A percentile compares a stretch with the other conserved stretches of the same genome.
phyloP scores from a whole-genome alignment of 78 protist species.

The Chrysochromulina parva region DNA sequence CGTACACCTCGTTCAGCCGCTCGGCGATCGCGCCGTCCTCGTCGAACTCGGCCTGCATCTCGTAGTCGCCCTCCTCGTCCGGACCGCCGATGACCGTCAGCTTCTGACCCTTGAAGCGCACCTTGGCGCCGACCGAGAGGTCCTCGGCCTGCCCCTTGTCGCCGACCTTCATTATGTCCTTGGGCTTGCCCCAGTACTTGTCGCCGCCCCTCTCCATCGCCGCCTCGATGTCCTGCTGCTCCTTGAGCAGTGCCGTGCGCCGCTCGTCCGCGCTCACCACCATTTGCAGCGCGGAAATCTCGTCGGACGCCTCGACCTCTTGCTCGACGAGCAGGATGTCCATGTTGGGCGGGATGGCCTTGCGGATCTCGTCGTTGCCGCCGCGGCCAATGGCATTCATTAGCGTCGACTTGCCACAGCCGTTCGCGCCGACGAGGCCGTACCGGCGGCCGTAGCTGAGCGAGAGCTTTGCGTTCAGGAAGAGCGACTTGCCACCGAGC shows the following conservation, averaged over 20 bases:
- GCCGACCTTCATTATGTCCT: not conserved
- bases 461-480: conserved; percentile 54
- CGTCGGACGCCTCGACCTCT: conserved; percentile 17
- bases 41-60: not conserved
- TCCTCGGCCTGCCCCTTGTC: not conserved
- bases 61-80: conserved; percentile 11
- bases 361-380: conserved; percentile 29
- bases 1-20: conserved; percentile 1
- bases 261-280: not conserved
- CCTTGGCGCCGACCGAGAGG: not conserved
- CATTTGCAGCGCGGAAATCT: conserved; percentile 17
- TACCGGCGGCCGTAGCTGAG: conserved; percentile 50
- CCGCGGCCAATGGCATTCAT: conserved; percentile 53
- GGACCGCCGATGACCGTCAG: not conserved
- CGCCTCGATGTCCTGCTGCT: conserved; percentile 32
- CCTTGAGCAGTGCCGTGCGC: conserved; percentile 24
- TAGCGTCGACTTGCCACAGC: conserved; percentile 66
- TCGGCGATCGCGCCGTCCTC: not conserved
- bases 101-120: not conserved
- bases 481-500: conserved; percentile 61
- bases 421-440: conserved; percentile 57
- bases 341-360: conserved; percentile 58
- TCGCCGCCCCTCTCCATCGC: not conserved
- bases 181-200: not conserved
- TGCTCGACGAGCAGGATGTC: conserved; percentile 73